A percentile compares a stretch with the other conserved stretches of the same genome.
phyloP scores from a whole-genome alignment of 1,284 basidiomycete genomes.

The Boletus mariae region DNA sequence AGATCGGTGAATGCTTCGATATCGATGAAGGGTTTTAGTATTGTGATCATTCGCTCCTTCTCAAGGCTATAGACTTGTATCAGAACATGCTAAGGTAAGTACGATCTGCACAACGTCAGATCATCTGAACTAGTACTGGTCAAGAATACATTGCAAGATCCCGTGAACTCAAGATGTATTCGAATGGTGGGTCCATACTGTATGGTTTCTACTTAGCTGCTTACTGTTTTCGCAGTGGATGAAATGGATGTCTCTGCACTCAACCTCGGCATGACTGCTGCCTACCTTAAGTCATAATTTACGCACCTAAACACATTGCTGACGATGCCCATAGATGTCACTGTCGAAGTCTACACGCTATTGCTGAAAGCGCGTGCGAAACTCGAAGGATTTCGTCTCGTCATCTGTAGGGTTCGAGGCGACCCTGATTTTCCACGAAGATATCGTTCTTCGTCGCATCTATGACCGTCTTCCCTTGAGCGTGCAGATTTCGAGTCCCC shows the following conservation, averaged over 20 bases:
- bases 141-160: slow-evolving; percentile 87
- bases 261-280: slow-evolving; percentile 73
- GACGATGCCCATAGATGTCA: no score
- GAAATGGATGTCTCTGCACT: slow-evolving; percentile 77
- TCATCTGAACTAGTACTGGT: slow-evolving; percentile 78
- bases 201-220: neutral
- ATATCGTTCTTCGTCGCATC: slow-evolving; percentile 70
- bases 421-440: no score
- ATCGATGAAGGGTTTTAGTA: neutral
- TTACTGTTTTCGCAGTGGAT: slow-evolving; percentile 54
- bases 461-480: slow-evolving; percentile 96
- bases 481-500: slow-evolving; percentile 85
- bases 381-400: no score
- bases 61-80: slow-evolving; percentile 1
- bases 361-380: no score
- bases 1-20: neutral
- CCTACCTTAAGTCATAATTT: slow-evolving; percentile 82
- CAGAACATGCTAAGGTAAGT: neutral
- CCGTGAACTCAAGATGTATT: slow-evolving; percentile 95
- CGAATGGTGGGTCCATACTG: slow-evolving; percentile 67
- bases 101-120: slow-evolving; percentile 58
- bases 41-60: slow-evolving; percentile 4
- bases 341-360: no score
- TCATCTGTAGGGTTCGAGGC: no score
- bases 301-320: slow-evolving; percentile 38